Conservation (phyloP, 805 yeast species). For the Candida coquimbonensis region DNA sequence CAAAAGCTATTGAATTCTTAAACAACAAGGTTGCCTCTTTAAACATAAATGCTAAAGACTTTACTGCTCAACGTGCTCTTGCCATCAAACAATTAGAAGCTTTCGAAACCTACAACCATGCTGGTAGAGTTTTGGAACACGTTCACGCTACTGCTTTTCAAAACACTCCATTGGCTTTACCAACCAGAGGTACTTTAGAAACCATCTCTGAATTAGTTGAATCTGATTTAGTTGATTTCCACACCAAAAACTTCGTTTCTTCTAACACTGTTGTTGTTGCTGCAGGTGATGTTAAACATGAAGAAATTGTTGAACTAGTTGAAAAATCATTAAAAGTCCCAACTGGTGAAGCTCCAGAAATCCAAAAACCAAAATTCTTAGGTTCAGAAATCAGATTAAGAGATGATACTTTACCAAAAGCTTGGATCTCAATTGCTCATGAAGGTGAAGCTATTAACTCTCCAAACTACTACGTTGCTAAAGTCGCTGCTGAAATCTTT, state of each 20-base stretch:
- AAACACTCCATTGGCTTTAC: constrained; percentile 73
- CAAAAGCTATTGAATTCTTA: constrained; percentile 46
- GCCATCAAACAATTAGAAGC: constrained; percentile 41
- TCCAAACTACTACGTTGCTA: constrained; percentile 60
- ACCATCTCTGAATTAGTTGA: constrained; percentile 50
- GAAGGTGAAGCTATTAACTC: constrained; percentile 61
- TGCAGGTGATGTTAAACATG: constrained; percentile 67
- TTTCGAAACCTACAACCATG: constrained; percentile 50
- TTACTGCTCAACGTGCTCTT: constrained; percentile 39
- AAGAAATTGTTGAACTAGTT: constrained; percentile 59
- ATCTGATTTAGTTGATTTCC: constrained; percentile 51
- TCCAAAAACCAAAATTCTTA: constrained; percentile 56
- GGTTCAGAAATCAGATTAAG: constrained; percentile 86
- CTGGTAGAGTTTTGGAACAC: constrained; percentile 59
- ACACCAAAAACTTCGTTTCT: constrained; percentile 49
- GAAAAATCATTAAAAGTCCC: constrained; percentile 43
- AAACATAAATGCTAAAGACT: constrained; percentile 35
- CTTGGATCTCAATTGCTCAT: constrained; percentile 70
- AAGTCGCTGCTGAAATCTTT: constrained; percentile 63
- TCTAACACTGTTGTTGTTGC: constrained; percentile 65
- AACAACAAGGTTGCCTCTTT: constrained; percentile 34
- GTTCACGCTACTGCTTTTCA: constrained; percentile 81
- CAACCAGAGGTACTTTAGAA: constrained; percentile 69
- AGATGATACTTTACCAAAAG: constrained; percentile 80
- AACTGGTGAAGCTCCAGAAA: constrained; percentile 43